Conservation (phyloP, 1,139 yeast genomes). For the Wickerhamomyces sp. region DNA sequence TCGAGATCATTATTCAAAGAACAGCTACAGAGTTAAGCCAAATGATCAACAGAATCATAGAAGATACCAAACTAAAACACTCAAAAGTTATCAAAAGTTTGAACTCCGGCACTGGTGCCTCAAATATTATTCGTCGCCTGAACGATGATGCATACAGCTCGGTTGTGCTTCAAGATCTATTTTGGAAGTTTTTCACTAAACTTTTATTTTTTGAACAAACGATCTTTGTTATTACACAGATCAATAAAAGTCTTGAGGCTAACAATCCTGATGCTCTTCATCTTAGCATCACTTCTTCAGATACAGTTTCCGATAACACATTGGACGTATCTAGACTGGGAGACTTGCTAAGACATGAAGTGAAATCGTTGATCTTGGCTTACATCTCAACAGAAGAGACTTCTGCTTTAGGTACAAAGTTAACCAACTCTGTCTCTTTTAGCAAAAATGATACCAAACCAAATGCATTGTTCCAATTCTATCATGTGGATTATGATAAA, state of each 20-base stretch:
- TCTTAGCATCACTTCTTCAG: neutral
- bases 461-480: conserved; percentile 43
- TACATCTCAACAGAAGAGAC: conserved; percentile 42
- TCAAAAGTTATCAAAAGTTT: conserved; percentile 34
- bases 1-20: conserved; percentile 49
- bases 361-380: conserved; percentile 48
- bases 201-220: conserved; percentile 62
- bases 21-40: conserved; percentile 43
- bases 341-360: conserved; percentile 52
- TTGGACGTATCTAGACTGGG: conserved; percentile 50
- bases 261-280: conserved; percentile 17
- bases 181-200: conserved; percentile 62
- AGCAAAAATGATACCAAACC: conserved; percentile 10
- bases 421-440: conserved; percentile 7
- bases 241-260: conserved; percentile 34
- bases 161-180: conserved; percentile 60
- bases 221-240: conserved; percentile 61
- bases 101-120: conserved; percentile 6
- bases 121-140: conserved; percentile 5
- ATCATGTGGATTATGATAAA: conserved; percentile 37
- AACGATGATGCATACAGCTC: conserved; percentile 43
- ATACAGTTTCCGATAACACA: neutral
- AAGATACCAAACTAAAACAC: conserved; percentile 55
- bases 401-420: conserved; percentile 7
- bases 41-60: conserved; percentile 56